A percentile compares a stretch with the other conserved stretches of the same genome.
Evolutionary conservation across 1,284 basidiomycete genomes (phyloP).

Genomic region (Sutorius eximius): DNA sequence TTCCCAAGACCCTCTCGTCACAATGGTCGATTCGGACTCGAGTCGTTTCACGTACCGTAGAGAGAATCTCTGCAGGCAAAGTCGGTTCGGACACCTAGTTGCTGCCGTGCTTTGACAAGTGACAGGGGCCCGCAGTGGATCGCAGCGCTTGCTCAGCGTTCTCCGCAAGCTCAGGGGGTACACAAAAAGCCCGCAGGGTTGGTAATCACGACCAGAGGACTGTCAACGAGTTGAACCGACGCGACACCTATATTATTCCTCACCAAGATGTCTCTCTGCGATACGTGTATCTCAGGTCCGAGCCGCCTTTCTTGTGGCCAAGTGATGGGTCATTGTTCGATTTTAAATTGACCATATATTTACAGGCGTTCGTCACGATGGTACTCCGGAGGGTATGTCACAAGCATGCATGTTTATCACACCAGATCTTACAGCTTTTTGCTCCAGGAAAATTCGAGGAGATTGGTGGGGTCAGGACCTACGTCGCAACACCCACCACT

Average conservation of each 20-base stretch:
- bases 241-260: background rate
- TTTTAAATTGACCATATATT: background rate
- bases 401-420: background rate
- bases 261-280: conserved; percentile 26
- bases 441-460: conserved; percentile 26
- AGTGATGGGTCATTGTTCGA: background rate
- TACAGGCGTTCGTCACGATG: conserved; percentile 26
- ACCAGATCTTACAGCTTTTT: background rate
- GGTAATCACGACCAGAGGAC: no score
- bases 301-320: no score
- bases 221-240: background rate
- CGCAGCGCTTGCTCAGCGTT: no score
- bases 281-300: conserved; percentile 23
- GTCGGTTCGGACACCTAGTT: no score
- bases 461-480: conserved; percentile 50
- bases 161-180: no score
- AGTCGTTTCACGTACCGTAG: no score
- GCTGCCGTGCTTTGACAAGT: no score
- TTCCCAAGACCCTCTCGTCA: no score
- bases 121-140: no score
- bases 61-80: no score
- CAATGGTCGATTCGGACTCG: no score
- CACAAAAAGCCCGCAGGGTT: no score
- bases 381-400: conserved; percentile 20
- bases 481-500: conserved; percentile 47